Base-by-base conservation (phyloP, 148 eudicot species). In the Fagopyrum esculentum region DNA sequence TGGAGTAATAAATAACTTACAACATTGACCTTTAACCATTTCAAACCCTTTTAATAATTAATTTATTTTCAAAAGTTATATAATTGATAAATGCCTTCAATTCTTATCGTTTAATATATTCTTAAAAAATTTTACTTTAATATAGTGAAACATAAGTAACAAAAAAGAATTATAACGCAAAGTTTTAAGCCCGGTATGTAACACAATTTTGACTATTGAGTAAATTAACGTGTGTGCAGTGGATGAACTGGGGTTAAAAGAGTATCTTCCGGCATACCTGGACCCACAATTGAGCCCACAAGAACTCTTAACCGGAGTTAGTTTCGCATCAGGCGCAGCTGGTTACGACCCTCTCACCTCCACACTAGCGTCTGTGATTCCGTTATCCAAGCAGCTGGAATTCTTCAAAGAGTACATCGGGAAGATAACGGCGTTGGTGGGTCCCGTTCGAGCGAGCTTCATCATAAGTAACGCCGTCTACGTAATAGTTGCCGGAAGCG, bases 281-380 rank as follows among this genome's bases (percentile, higher is more conserved):
- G 89, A 86, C 66, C 89, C 86, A 8, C 30, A 73, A 0, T 0
- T 83, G 61, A 51, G 64, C 6, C 60, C 73, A 15, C 51, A 84
- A 55, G 87, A 88, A 17, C 84, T 88, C 26, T 78, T 71, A 1
- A 85, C 89, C 1, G 91, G 89, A 35, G 89, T 88, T 1, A 84
- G 85, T 79, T 88, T 88, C 70, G 91, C 89, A 22, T 88, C 91
- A 0, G 91, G 91, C 10, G 91, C 79, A 6, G 71, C 83, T 57
- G 89, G 91, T 9, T 88, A 74, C 68, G 91, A 88, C 30, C 87
- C 89, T 2, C 51, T 82, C 17, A 87, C 90, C 6, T 70, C 82
- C 9, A 73, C 78, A 22, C 35, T 88, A 45, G 83, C 88, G 91
- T 77, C 80, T 50, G 96, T 83, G 9, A 66, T 84, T 74, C 76